Conservation (phyloP, 2,329 filamentous ascomycete species). For the Graphiopsis chlorocephala region DNA sequence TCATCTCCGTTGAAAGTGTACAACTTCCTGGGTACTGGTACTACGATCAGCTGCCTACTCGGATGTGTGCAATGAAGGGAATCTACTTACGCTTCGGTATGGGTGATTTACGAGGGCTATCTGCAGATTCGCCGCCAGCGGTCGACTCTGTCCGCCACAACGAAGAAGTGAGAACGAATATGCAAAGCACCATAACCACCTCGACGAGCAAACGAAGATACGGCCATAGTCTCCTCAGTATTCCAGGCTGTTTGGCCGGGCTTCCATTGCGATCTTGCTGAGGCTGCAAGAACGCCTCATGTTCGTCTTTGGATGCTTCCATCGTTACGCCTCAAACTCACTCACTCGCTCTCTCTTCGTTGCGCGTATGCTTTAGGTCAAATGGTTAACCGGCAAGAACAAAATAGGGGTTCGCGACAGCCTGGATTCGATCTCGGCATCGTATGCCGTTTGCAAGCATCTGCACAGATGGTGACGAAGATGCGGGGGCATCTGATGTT, state of each 20-base stretch:
- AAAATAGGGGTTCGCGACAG: background rate
- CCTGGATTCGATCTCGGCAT: background rate
- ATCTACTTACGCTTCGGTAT: conserved; percentile 5
- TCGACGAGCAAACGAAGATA: conserved; percentile 6
- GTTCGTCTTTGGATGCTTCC: conserved; percentile 6
- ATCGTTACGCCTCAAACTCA: background rate
- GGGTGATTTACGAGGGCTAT: conserved; percentile 7
- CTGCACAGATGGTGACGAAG: background rate
- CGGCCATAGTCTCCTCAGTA: background rate
- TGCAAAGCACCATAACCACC: conserved; percentile 10
- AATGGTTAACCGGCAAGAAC: background rate
- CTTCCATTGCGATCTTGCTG: background rate
- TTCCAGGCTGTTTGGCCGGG: background rate
- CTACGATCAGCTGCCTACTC: background rate
- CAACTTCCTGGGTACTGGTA: conserved; percentile 7
- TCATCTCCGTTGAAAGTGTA: conserved; percentile 11
- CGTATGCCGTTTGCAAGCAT: background rate
- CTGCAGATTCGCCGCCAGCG: background rate
- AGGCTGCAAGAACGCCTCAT: conserved; percentile 1
- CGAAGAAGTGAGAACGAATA: conserved; percentile 3
- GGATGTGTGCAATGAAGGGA: background rate
- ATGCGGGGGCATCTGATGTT: background rate
- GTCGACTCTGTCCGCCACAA: background rate
- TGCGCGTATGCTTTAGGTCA: background rate
- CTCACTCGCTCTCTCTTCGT: background rate